Evolutionary conservation across 768 basidiomycete genomes (phyloP).

Genomic region (Strobilomyces dryophilus): DNA sequence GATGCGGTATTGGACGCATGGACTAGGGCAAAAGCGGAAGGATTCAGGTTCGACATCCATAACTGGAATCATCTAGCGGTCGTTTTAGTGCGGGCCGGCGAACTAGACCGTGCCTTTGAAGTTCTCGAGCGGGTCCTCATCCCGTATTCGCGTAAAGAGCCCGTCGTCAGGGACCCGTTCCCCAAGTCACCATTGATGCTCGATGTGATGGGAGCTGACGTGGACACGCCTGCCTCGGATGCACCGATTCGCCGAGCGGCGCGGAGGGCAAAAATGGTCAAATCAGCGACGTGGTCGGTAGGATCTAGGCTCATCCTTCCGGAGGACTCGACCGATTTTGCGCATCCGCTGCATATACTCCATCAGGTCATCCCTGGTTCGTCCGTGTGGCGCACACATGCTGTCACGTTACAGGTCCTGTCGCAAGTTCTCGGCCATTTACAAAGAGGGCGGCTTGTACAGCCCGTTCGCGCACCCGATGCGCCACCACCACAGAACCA

Average conservation of each 20-base stretch:
- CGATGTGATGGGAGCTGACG: slow-evolving; percentile 25
- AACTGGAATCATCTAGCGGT: slow-evolving; percentile 89
- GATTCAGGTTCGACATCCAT: slow-evolving; percentile 78
- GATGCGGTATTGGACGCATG: slow-evolving; percentile 60
- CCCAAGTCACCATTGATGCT: slow-evolving; percentile 42
- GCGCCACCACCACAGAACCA: slow-evolving; percentile 22
- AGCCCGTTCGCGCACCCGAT: slow-evolving; percentile 32
- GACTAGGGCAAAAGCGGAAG: slow-evolving; percentile 54
- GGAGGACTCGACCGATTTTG: slow-evolving; percentile 42
- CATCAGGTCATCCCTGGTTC: slow-evolving; percentile 61
- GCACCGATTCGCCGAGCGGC: slow-evolving; percentile 27
- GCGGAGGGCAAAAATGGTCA: slow-evolving; percentile 25
- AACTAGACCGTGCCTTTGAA: slow-evolving; percentile 80
- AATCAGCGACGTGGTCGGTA: slow-evolving; percentile 12
- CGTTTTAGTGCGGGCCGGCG: slow-evolving; percentile 74
- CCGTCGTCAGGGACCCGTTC: slow-evolving; percentile 21
- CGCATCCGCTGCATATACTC: slow-evolving; percentile 55
- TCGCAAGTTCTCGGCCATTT: slow-evolving; percentile 45
- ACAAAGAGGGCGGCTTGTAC: slow-evolving; percentile 44
- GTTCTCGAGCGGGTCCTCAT: slow-evolving; percentile 75
- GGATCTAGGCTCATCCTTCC: slow-evolving; percentile 9
- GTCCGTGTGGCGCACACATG: slow-evolving; percentile 65
- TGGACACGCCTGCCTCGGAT: slow-evolving; percentile 24
- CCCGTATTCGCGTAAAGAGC: slow-evolving; percentile 42
- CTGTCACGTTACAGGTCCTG: slow-evolving; percentile 44